A percentile compares a stretch with the other conserved stretches of the same genome.
Conservation (phyloP, 2,329 filamentous ascomycete species). For the Leptographium wingfieldii region DNA sequence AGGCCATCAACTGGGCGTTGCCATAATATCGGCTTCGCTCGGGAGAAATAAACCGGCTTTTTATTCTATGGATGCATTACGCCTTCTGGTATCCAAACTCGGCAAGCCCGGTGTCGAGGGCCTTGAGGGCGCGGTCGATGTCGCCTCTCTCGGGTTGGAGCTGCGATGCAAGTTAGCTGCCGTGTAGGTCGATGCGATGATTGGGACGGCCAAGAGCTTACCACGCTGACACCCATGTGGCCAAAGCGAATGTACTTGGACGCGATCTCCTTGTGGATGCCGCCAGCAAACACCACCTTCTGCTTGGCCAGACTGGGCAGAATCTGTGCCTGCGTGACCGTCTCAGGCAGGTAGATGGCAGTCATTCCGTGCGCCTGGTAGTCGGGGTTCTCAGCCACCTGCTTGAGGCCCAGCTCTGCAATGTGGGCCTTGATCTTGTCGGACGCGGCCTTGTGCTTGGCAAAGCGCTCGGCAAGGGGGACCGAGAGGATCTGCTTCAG, state of each 20-base stretch:
- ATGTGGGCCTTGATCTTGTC: conserved; percentile 80
- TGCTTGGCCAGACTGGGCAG: conserved; percentile 75
- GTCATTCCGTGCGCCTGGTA: conserved; percentile 98
- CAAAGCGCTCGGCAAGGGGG: conserved; percentile 72
- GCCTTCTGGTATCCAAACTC: conserved; percentile 57
- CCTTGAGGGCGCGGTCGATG: conserved; percentile 71
- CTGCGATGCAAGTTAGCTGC: conserved; percentile 18
- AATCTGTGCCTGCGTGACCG: conserved; percentile 65
- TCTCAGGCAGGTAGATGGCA: conserved; percentile 86
- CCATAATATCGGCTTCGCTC: too few relatives aligned
- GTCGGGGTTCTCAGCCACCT: conserved; percentile 72
- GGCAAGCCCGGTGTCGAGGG: conserved; percentile 58
- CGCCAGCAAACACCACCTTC: conserved; percentile 87
- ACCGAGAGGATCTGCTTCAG: conserved; percentile 74
- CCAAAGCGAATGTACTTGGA: conserved; percentile 90
- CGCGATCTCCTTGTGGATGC: conserved; percentile 91
- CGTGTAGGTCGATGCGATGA: not conserved
- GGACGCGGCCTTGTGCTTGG: conserved; percentile 64
- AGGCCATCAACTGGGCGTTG: not conserved
- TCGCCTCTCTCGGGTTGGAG: conserved; percentile 69
- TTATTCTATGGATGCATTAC: conserved; percentile 11
- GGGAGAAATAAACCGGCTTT: not conserved
- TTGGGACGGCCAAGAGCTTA: conserved; percentile 27
- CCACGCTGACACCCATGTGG: conserved; percentile 91
- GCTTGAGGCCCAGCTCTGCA: conserved; percentile 68